Percentiles rank a stretch among this genome's conserved stretches.
phyloP scores from a whole-genome alignment of 495 filamentous ascomycete genomes.

The Hamigera avellanea region DNA sequence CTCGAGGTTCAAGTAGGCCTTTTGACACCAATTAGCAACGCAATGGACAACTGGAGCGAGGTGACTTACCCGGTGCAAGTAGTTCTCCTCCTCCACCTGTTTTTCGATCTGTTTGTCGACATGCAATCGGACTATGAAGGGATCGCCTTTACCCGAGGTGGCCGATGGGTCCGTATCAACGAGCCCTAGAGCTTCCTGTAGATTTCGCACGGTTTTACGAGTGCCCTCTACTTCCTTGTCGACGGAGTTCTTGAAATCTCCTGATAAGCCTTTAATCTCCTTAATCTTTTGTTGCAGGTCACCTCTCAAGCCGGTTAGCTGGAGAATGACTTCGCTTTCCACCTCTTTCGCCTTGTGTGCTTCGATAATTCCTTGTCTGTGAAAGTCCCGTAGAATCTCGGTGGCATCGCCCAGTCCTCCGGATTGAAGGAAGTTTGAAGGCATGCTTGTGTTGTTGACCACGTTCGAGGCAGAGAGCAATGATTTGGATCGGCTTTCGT shows the following conservation, averaged over 20 bases:
- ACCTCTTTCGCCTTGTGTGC: conserved; percentile 85
- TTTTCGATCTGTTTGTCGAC: conserved; percentile 83
- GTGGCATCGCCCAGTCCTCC: conserved; percentile 80
- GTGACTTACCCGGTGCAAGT: conserved; percentile 68
- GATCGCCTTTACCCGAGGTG: conserved; percentile 77
- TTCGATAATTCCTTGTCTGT: conserved; percentile 69
- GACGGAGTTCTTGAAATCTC: conserved; percentile 82
- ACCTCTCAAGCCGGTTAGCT: conserved; percentile 71
- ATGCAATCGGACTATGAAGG: conserved; percentile 70
- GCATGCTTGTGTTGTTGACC: conserved; percentile 66
- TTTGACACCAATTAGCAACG: background rate
- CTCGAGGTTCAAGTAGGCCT: conserved; percentile 94
- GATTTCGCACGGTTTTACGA: conserved; percentile 55
- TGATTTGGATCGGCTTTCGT: conserved; percentile 76
- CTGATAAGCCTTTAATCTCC: conserved; percentile 84
- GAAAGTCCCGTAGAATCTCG: conserved; percentile 67
- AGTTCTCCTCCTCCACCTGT: conserved; percentile 96
- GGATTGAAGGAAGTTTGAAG: conserved; percentile 58
- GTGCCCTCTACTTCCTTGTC: conserved; percentile 45
- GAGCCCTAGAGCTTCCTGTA: conserved; percentile 70
- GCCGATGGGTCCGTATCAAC: conserved; percentile 64
- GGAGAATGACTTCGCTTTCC: conserved; percentile 79
- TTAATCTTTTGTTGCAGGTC: conserved; percentile 94
- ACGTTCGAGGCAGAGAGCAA: conserved; percentile 73
- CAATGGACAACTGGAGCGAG: background rate